A percentile compares a stretch with the other conserved stretches of the same genome.
Conservation (phyloP, 83 land plant species). For the Isoetes engelmannii region DNA sequence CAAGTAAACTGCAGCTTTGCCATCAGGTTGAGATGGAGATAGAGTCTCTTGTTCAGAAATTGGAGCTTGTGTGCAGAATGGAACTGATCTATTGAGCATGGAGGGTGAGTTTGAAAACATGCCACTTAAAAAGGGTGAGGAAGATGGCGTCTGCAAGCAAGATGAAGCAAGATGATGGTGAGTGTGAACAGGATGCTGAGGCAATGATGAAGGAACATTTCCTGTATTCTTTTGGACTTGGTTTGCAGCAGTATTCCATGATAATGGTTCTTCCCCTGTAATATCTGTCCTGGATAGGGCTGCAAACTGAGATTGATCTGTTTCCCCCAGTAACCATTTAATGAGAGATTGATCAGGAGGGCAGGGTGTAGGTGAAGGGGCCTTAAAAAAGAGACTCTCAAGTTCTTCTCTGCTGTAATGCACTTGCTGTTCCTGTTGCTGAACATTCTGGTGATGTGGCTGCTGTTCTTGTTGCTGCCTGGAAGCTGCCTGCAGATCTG, state of each 20-base stretch:
- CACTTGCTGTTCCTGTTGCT: neutral
- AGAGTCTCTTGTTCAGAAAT: too few species aligned
- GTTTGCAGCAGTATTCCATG: neutral
- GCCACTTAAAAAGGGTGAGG: neutral
- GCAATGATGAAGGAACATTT: neutral
- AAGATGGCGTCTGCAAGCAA: neutral
- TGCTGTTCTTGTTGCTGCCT: neutral
- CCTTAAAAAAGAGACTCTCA: neutral
- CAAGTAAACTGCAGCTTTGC: too few species aligned
- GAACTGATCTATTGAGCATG: too few species aligned
- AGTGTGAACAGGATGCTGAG: neutral
- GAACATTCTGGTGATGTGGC: neutral
- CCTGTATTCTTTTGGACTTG: neutral
- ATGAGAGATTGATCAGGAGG: slow-evolving; percentile 2
- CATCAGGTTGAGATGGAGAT: too few species aligned
- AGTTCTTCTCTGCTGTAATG: slow-evolving; percentile 9
- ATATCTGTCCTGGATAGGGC: neutral
- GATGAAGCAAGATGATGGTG: neutral
- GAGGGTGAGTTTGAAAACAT: neutral
- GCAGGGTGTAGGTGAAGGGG: slow-evolving; percentile 1
- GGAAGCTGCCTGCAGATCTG: slow-evolving; percentile 4
- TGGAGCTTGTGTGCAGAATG: too few species aligned
- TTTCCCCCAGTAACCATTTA: neutral
- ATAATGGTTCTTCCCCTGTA: neutral
- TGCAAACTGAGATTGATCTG: neutral